These are phyloP conservation scores for Durio zibethinus DNA, from an alignment of 345 rosid genomes.

Conservation along the genomic window DNA sequence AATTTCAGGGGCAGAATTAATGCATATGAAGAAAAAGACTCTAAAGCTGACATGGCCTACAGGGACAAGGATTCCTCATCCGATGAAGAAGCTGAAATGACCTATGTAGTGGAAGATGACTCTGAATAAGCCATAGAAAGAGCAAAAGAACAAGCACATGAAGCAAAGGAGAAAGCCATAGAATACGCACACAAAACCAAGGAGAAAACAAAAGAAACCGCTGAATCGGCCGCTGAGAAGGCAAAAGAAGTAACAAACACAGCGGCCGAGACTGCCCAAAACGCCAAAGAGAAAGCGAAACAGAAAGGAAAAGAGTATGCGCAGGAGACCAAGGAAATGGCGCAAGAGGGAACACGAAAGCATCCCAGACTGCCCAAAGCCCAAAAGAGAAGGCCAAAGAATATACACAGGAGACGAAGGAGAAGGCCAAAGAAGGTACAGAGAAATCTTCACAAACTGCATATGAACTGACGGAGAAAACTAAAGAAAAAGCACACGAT, in stretches of 20 bases:
- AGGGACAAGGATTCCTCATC: slow-evolving; percentile 1
- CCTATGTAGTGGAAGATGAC: slow-evolving; percentile 7
- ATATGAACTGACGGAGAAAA: neutral
- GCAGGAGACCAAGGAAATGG: slow-evolving; percentile 17
- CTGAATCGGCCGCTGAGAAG: slow-evolving; percentile 20
- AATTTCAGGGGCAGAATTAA: slow-evolving; percentile 22
- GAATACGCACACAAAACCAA: neutral
- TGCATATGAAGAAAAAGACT: slow-evolving; percentile 16
- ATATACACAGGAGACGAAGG: slow-evolving; percentile 4
- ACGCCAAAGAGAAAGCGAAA: slow-evolving; percentile 16
- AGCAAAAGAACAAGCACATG: neutral
- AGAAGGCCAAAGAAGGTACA: slow-evolving; percentile 15
- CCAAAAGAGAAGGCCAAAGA: slow-evolving; percentile 26
- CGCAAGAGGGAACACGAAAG: slow-evolving; percentile 18
- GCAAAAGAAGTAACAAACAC: slow-evolving; percentile 27
- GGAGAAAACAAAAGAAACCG: slow-evolving; percentile 23
- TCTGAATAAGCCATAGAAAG: slow-evolving; percentile 9
- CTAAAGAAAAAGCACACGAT: neutral
- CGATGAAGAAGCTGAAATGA: neutral
- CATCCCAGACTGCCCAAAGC: neutral
- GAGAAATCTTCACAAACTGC: slow-evolving; percentile 3
- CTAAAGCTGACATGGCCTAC: slow-evolving; percentile 21
- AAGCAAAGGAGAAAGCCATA: slow-evolving; percentile 20
- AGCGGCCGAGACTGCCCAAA: slow-evolving; percentile 26
- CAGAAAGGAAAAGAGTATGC: slow-evolving; percentile 27